Percentiles rank a stretch among this genome's conserved stretches.
These are phyloP conservation scores for Dictyostelium intermedium DNA, from an alignment of 78 protist genomes.

Conservation along the genomic window DNA sequence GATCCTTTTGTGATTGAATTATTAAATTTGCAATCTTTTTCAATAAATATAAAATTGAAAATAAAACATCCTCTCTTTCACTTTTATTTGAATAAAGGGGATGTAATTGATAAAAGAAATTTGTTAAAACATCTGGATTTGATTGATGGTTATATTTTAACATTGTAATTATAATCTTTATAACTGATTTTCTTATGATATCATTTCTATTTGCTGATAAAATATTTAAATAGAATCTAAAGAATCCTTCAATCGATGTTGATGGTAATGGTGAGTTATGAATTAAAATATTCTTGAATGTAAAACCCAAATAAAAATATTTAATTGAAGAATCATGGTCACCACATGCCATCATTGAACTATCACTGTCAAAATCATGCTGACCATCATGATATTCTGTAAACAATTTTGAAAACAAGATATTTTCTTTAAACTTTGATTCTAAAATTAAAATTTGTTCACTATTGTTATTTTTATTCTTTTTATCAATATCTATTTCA, in stretches of 20 bases:
- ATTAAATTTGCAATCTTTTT: conserved; percentile 3
- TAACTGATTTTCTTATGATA: conserved; percentile 18
- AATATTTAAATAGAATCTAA: background rate
- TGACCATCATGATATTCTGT: background rate
- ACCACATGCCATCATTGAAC: background rate
- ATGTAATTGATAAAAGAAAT: background rate
- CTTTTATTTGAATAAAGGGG: background rate
- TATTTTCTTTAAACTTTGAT: background rate
- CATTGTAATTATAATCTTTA: background rate
- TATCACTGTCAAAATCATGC: background rate
- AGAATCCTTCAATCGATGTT: background rate
- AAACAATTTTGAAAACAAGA: conserved; percentile 13
- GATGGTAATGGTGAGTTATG: background rate
- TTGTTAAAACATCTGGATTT: conserved; percentile 2
- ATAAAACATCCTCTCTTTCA: background rate
- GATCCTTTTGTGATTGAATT: background rate
- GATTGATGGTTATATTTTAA: background rate
- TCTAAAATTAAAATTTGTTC: background rate
- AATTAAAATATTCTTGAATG: background rate
- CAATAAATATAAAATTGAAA: conserved; percentile 23
- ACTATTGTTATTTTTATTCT: background rate
- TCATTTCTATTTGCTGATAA: conserved; percentile 1
- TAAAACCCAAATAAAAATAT: background rate
- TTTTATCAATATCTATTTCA: background rate
- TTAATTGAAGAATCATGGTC: background rate